Conservation (phyloP, 2,329 filamentous ascomycete species). For the Cryphonectria carpinicola region DNA sequence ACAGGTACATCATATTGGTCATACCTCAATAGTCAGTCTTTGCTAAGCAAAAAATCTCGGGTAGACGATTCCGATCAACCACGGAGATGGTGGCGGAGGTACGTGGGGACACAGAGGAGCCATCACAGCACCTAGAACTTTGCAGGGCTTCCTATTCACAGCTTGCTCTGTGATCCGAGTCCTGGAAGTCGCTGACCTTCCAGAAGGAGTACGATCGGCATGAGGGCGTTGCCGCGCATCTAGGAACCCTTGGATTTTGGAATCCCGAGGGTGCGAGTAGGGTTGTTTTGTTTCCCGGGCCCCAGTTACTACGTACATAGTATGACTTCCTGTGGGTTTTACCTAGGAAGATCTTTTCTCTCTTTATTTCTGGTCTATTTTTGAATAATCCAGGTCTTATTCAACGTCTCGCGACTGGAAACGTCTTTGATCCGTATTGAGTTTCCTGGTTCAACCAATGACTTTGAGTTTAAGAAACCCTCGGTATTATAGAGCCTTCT, state of each 20-base stretch:
- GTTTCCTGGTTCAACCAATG: neutral
- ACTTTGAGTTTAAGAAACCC: neutral
- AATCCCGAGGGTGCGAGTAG: neutral
- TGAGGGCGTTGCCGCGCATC: neutral
- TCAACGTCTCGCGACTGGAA: neutral
- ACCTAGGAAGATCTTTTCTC: neutral
- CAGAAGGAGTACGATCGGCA: slow-evolving; percentile 8
- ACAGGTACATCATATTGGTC: neutral
- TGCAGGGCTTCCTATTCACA: neutral
- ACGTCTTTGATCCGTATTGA: neutral
- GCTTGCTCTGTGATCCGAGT: neutral
- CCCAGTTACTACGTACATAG: neutral
- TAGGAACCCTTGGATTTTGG: neutral
- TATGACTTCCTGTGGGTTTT: neutral
- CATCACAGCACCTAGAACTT: neutral
- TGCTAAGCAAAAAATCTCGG: neutral
- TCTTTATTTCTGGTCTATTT: neutral
- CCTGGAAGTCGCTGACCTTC: slow-evolving; percentile 12
- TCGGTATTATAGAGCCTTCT: neutral
- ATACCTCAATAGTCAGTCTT: neutral
- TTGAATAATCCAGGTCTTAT: neutral
- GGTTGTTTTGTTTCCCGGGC: neutral
- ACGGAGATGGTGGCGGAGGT: neutral
- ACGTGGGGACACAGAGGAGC: neutral
- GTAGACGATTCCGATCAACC: neutral